A percentile compares a stretch with the other conserved stretches of the same genome.
phyloP scores from a whole-genome alignment of 23 red algal genomes.

The Gracilaria domingensis region DNA sequence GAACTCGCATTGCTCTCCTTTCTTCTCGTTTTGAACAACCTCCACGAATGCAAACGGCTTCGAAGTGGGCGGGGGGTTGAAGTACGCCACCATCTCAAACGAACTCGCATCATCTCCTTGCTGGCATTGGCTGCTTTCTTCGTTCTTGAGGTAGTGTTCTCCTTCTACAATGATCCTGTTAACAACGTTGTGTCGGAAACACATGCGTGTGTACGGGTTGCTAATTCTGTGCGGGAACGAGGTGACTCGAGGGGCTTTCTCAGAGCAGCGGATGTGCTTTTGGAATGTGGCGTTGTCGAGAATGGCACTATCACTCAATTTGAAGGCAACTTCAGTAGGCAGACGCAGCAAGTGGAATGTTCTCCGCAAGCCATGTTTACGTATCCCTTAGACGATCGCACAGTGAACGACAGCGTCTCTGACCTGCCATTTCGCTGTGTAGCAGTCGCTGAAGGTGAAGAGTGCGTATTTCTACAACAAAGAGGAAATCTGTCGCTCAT shows the following conservation, averaged over 20 bases:
- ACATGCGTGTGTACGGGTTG: not conserved
- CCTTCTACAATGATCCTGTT: conserved; percentile 24
- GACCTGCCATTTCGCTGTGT: not conserved
- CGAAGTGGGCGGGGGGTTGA: not conserved
- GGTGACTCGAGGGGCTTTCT: not conserved
- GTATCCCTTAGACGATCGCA: not conserved
- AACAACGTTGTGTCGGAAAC: not conserved
- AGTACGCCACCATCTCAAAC: not conserved
- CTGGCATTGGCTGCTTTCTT: not conserved
- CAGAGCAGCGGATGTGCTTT: not conserved
- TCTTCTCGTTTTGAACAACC: conserved; percentile 30
- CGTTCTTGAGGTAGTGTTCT: conserved; percentile 1
- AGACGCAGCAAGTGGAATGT: conserved; percentile 16
- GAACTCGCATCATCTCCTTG: conserved; percentile 8
- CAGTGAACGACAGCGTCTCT: not conserved
- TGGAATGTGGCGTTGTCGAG: not conserved
- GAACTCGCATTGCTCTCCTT: conserved; percentile 34
- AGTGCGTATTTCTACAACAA: conserved; percentile 18
- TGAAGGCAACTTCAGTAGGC: conserved; percentile 15
- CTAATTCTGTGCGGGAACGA: conserved; percentile 4
- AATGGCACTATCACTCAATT: conserved; percentile 26
- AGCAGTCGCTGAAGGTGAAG: not conserved
- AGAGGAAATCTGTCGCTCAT: not conserved
- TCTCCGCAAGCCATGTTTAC: not conserved
- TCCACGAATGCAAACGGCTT: conserved; percentile 29